Evolutionary conservation across 2,329 filamentous ascomycete species (phyloP), one percentile per base, ranked within the genome.

Genomic region (Penicillium sp.): DNA sequence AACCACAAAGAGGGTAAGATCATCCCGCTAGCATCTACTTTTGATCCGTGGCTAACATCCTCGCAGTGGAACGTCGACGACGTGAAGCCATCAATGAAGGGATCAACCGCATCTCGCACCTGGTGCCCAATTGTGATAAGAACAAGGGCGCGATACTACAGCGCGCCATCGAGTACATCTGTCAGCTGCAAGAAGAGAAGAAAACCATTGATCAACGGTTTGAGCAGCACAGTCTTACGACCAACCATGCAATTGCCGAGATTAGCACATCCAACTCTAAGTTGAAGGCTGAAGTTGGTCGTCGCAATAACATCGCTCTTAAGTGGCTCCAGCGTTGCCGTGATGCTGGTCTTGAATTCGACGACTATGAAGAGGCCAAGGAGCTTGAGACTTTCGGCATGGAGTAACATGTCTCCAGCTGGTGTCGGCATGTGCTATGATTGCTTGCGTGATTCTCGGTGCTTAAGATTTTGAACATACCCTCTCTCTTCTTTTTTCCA

Each of bases 61-160:
- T 32, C 10, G 12, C 36, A 96, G 92, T 98, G 45, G 92, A 98
- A 68, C 87, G 92, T 44, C 86, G 92, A 42, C 87, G 92, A 30
- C 85, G 92, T 47, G 92, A 98, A 67, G 95, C 92, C 0, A 98
- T 98, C 63, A 98, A 98, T 51, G 92, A 98, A 67, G 92, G 92
- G 33, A 98, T 98, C 54, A 96, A 95, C 59, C 92, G 96, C 65
- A 78, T 98, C 18, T 86, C 90, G 51, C 96, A 95, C 70, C 94
- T 98, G 50, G 92, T 98, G 0, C 92, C 92, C 0, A 88, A 88
- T 10, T 95, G 90, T 57, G 92, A 98, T 67, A 98, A 96, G 74
- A 96, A 98, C 72, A 98, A 98, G 68, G 92, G 92, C 0, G 93
- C 88, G 2, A 96, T 98, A 48, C 72, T 98, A 25, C 85, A 93